Conservation (phyloP, 768 basidiomycete species). For the Sporobolomyces pararoseus region DNA sequence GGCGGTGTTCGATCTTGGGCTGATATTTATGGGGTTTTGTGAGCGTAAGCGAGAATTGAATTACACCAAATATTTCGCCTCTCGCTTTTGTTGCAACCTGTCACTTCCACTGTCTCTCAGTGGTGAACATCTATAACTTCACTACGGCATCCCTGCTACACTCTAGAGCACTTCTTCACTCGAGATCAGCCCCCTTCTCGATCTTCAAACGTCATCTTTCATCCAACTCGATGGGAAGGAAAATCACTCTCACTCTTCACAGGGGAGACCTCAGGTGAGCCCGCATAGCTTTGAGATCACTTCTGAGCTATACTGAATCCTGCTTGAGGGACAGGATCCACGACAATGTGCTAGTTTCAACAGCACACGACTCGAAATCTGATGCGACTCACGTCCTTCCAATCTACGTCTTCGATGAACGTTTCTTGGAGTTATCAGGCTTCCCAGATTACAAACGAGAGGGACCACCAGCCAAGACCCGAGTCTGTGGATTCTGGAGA, state of each 20-base stretch:
- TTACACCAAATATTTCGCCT: too few species aligned
- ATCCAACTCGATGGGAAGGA: constrained; percentile 16
- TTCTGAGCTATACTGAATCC: background rate
- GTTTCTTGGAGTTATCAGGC: constrained; percentile 49
- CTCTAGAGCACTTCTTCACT: too few species aligned
- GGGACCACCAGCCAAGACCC: constrained; percentile 44
- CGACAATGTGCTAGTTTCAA: constrained; percentile 46
- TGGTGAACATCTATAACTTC: too few species aligned
- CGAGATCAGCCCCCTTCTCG: too few species aligned
- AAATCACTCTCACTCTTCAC: constrained; percentile 29
- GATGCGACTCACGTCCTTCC: constrained; percentile 52
- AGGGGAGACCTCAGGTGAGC: constrained; percentile 27
- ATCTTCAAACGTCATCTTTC: constrained; percentile 33
- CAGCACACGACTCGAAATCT: constrained; percentile 39
- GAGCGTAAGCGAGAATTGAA: too few species aligned
- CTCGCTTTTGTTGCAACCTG: too few species aligned
- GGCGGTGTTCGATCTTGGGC: too few species aligned
- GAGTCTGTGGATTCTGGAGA: constrained; percentile 44
- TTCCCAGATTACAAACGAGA: constrained; percentile 46
- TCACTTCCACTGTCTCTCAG: too few species aligned
- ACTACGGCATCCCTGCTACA: too few species aligned
- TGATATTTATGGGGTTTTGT: too few species aligned
- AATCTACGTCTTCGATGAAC: constrained; percentile 52
- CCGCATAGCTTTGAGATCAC: background rate
- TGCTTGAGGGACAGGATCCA: constrained; percentile 18